Conservation (phyloP, 1,139 yeast species). For the Scheffersomyces lignicola region DNA sequence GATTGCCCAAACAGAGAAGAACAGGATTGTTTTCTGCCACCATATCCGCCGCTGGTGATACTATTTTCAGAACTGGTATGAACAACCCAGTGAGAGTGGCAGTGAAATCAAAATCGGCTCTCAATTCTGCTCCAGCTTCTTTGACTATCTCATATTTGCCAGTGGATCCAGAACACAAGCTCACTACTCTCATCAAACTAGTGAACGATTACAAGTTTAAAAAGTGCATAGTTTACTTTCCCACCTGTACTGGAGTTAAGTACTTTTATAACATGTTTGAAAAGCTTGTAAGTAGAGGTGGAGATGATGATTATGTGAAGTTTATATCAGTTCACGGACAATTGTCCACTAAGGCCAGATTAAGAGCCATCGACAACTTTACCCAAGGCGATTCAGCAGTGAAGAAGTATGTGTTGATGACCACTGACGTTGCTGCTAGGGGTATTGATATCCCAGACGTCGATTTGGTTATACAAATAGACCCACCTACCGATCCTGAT, state of each 20-base stretch:
- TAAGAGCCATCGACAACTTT: slow-evolving; percentile 67
- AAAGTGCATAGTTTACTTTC: slow-evolving; percentile 83
- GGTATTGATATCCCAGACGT: slow-evolving; percentile 94
- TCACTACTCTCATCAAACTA: slow-evolving; percentile 57
- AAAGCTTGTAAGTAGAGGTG: slow-evolving; percentile 19
- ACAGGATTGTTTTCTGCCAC: slow-evolving; percentile 95
- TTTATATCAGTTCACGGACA: slow-evolving; percentile 85
- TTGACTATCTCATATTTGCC: slow-evolving; percentile 64
- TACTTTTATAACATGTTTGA: slow-evolving; percentile 65
- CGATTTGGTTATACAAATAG: slow-evolving; percentile 81
- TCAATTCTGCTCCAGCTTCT: slow-evolving; percentile 55
- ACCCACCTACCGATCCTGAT: slow-evolving; percentile 90
- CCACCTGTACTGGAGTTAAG: slow-evolving; percentile 85
- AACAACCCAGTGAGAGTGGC: slow-evolving; percentile 85
- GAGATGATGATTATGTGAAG: slow-evolving; percentile 24
- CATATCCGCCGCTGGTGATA: slow-evolving; percentile 72
- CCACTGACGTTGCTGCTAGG: slow-evolving; percentile 89
- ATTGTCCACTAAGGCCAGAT: slow-evolving; percentile 68
- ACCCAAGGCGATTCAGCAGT: slow-evolving; percentile 42
- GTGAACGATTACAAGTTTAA: slow-evolving; percentile 57
- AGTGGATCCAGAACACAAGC: slow-evolving; percentile 59
- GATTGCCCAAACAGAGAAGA: slow-evolving; percentile 85
- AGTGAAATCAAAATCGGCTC: slow-evolving; percentile 53
- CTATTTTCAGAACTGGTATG: slow-evolving; percentile 75
- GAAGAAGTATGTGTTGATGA: slow-evolving; percentile 62